These are phyloP conservation scores for Penicillium psychrosexuale DNA, from an alignment of 2,329 filamentous ascomycete species.

Conservation along the genomic window DNA sequence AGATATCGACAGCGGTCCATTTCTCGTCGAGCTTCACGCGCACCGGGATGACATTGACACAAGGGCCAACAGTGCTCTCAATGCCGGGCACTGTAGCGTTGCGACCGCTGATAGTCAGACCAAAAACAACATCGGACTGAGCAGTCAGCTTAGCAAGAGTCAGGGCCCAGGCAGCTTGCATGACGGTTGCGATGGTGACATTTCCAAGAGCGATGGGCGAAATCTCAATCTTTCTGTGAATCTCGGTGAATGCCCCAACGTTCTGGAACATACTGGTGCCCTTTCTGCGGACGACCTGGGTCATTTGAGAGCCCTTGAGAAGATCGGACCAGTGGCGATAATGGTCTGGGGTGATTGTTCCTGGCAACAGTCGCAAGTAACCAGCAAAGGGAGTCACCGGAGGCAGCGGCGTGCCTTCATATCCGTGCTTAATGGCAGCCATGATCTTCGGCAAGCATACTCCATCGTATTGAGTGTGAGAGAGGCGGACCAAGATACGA, in stretches of 20 bases:
- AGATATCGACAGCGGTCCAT: constrained; percentile 54
- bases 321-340: constrained; percentile 61
- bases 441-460: constrained; percentile 63
- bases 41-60: constrained; percentile 65
- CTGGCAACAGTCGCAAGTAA: constrained; percentile 45
- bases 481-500: constrained; percentile 59
- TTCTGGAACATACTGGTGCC: constrained; percentile 36
- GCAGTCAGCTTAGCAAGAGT: constrained; percentile 56
- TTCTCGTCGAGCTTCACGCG: constrained; percentile 54
- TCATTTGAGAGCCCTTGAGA: constrained; percentile 55
- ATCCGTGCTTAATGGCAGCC: constrained; percentile 58
- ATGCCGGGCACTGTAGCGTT: constrained; percentile 56
- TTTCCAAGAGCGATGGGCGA: constrained; percentile 51
- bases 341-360: constrained; percentile 45
- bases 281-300: constrained; percentile 35
- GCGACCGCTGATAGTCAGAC: constrained; percentile 64
- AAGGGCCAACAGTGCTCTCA: constrained; percentile 61
- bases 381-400: constrained; percentile 46
- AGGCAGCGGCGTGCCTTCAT: constrained; percentile 41
- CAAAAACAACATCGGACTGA: constrained; percentile 60
- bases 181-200: constrained; percentile 62
- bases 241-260: constrained; percentile 35
- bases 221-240: constrained; percentile 36
- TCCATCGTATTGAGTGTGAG: constrained; percentile 68
- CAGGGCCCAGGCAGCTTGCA: constrained; percentile 66